Evolutionary conservation across 1,284 basidiomycete genomes (phyloP).

Genomic region (Bjerkandera adusta): DNA sequence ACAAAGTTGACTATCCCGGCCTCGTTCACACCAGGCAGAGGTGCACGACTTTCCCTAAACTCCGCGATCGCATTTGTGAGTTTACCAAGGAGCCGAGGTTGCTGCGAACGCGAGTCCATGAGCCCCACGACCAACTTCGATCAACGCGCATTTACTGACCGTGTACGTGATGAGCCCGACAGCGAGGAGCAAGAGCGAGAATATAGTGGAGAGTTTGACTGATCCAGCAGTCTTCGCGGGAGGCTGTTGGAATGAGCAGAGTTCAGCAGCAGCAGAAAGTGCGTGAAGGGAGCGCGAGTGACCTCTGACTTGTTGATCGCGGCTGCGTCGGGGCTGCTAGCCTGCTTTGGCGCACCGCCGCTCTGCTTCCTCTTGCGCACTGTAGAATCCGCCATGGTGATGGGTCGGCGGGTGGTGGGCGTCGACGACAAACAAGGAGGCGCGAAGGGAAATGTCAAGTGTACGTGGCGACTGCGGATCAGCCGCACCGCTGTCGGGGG

Average conservation of each 20-base stretch:
- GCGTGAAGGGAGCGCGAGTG: not conserved
- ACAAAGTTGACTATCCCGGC: constrained; percentile 28
- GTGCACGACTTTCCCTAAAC: constrained; percentile 10
- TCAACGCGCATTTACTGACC: constrained; percentile 2
- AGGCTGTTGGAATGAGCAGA: not conserved
- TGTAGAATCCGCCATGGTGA: not conserved
- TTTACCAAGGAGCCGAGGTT: not conserved
- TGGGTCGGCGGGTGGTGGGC: too few species aligned
- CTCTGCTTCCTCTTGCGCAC: not conserved
- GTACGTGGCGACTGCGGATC: too few species aligned
- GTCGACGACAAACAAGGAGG: too few species aligned
- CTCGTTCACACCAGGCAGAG: constrained; percentile 19
- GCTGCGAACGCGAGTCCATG: constrained; percentile 1
- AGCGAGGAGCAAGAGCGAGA: constrained; percentile 17
- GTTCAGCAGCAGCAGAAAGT: not conserved
- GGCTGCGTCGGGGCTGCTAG: not conserved
- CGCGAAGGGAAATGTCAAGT: too few species aligned
- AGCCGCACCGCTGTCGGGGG: too few species aligned
- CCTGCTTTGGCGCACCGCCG: not conserved
- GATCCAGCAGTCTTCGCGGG: constrained; percentile 10
- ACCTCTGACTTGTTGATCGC: not conserved
- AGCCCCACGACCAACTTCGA: not conserved
- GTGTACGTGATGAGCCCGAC: constrained; percentile 15
- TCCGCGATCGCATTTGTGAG: constrained; percentile 6
- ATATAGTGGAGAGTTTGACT: constrained; percentile 9